Evolutionary conservation across 192 early-diverging fungal genomes (phyloP), one percentile per base, ranked within the genome.

Genomic region (Coemansia interrupta): DNA sequence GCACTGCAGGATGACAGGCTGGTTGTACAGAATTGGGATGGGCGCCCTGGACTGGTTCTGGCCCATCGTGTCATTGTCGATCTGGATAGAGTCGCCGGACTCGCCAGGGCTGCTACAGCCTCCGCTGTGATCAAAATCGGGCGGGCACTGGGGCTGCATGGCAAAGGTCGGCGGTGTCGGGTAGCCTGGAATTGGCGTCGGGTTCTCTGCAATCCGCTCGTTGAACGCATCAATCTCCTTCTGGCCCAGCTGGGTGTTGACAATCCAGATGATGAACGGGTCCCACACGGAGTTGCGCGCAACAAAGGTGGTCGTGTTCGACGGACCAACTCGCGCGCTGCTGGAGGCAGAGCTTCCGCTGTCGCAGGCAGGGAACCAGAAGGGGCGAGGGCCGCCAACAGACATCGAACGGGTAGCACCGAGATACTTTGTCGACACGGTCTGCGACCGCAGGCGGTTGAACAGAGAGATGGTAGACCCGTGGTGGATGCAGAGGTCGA

Each of bases 371-470:
- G 74, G 73, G 60, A 72, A 78, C 80, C 80, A 81, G 59, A 66
- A 63, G n/a, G 80, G 80, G 0, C 73, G 66, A 0, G 73, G 70
- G 9, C 80, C 80, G 24, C 80, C 80, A 42, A 67, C 69, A 17
- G 80, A 75, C 64, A 81, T 77, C 3, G 70, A 71, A 23, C 63
- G 58, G 5, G 58, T 73, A 5, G 60, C 85, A 11, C 89, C 83
- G 17, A 94, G 81, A 47, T 89, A 96, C 63, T 92, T 89, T 38
- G 94, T 95, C 1, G 85, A 91, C 14, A 91, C 90, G 0, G 91
- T 94, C 75, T 96, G 94, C 1, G 91, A 89, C 24, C 91, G 86
- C 49, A 92, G 82, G 28, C 94, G 84, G 72, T 94, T 94, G 70
- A 94, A 96, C 11, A 96, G 73, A 12, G 92, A 89, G 38, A 96